phyloP scores from a whole-genome alignment of 2,329 filamentous ascomycete species.

The Sporothrix pallida region DNA sequence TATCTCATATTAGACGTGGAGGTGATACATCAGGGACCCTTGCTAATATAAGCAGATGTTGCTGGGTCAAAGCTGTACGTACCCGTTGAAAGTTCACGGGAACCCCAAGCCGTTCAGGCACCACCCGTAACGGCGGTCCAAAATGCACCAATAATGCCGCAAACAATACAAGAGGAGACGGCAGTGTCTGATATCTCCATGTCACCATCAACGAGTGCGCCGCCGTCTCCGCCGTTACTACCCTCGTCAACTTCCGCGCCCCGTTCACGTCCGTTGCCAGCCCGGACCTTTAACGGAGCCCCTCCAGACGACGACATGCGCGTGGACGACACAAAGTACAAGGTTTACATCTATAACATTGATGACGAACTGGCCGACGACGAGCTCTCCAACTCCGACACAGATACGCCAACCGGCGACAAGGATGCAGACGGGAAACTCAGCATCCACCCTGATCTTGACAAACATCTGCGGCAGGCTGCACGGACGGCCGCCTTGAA shows the following conservation, averaged over 20 bases:
- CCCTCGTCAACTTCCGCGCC: background rate
- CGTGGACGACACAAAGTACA: slow-evolving; percentile 83
- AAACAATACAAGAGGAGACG: background rate
- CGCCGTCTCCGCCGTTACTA: background rate
- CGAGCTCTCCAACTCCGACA: slow-evolving; percentile 51
- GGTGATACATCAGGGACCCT: too few relatives aligned
- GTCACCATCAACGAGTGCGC: slow-evolving; percentile 5
- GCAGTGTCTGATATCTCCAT: slow-evolving; percentile 12
- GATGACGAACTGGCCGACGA: slow-evolving; percentile 79
- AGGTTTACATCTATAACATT: slow-evolving; percentile 88
- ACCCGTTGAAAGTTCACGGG: slow-evolving; percentile 60
- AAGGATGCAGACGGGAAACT: slow-evolving; percentile 53
- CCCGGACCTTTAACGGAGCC: background rate
- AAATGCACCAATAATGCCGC: background rate
- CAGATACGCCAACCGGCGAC: background rate
- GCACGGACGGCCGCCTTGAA: slow-evolving; percentile 27
- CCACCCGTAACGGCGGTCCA: background rate
- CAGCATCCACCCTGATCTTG: slow-evolving; percentile 83
- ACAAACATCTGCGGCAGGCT: slow-evolving; percentile 71
- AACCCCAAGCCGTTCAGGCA: slow-evolving; percentile 9
- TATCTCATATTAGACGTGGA: slow-evolving; percentile 27
- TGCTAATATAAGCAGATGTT: slow-evolving; percentile 54
- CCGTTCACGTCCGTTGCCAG: background rate
- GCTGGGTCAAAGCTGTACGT: slow-evolving; percentile 69
- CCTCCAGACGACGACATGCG: slow-evolving; percentile 70